Percentiles rank a stretch among this genome's conserved stretches.
Conservation (phyloP, 352 stramenopile genomes). For the Albugo candida region DNA sequence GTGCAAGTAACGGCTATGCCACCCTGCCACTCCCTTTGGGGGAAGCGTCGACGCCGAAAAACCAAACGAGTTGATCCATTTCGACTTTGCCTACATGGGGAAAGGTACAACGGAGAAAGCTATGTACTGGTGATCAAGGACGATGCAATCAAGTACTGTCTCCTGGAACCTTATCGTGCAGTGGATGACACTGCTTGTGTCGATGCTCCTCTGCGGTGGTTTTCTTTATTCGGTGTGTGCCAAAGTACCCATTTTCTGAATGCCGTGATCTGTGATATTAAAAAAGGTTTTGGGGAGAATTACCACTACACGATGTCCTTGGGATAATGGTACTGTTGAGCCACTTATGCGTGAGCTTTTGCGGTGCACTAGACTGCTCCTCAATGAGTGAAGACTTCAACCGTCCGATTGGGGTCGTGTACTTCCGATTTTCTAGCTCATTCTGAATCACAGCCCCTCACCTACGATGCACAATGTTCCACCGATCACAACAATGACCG, state of each 20-base stretch:
- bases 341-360: constrained; percentile 2
- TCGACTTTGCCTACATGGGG: constrained; percentile 15
- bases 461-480: not conserved
- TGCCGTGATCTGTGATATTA: constrained; percentile 4
- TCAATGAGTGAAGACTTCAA: not conserved
- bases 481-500: constrained; percentile 4
- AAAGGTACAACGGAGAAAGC: constrained; percentile 2
- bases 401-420: constrained; percentile 1
- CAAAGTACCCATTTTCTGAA: constrained; percentile 10
- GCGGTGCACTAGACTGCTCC: not conserved
- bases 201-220: constrained; percentile 2
- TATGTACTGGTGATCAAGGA: constrained; percentile 16
- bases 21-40: not conserved
- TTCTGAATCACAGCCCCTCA: constrained; percentile 3
- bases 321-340: constrained; percentile 4
- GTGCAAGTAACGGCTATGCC: too few relatives aligned
- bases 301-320: not conserved
- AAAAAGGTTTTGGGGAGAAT: constrained; percentile 1
- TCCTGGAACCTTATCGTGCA: constrained; percentile 5
- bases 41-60: constrained; percentile 9
- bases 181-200: not conserved
- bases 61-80: constrained; percentile 18
- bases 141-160: constrained; percentile 11
- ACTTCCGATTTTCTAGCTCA: not conserved
- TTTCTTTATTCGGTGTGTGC: constrained; percentile 4